phyloP scores from a whole-genome alignment of 495 filamentous ascomycete genomes.

The Xylaria longipes region DNA sequence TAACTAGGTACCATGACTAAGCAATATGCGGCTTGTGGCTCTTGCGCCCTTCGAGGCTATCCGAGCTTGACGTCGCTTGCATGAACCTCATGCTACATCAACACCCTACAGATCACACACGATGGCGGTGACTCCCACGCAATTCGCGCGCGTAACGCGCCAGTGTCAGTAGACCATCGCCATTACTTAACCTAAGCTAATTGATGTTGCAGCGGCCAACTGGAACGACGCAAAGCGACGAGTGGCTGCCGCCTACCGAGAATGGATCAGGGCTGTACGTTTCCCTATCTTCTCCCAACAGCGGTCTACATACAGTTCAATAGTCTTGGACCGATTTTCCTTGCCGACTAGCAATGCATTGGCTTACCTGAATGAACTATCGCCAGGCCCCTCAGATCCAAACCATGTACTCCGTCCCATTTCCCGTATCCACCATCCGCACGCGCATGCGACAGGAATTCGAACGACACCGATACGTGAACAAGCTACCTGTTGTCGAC shows the following conservation, averaged over 20 bases:
- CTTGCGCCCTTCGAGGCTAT: conserved; percentile 6
- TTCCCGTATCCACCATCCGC: conserved; percentile 86
- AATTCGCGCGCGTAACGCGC: conserved; percentile 87
- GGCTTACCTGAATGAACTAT: conserved; percentile 22
- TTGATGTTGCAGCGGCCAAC: conserved; percentile 70
- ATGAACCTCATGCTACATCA: conserved; percentile 35
- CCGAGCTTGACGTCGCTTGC: conserved; percentile 31
- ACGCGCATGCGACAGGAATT: conserved; percentile 97
- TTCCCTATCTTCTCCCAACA: conserved; percentile 14
- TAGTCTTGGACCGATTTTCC: neutral
- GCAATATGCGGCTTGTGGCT: conserved; percentile 24
- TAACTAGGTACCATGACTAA: conserved; percentile 25
- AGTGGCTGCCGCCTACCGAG: conserved; percentile 85
- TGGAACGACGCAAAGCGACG: conserved; percentile 82
- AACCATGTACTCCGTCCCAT: conserved; percentile 89
- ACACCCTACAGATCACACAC: conserved; percentile 30
- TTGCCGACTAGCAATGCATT: neutral
- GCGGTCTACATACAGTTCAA: neutral
- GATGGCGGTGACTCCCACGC: conserved; percentile 84
- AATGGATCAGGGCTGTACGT: conserved; percentile 93
- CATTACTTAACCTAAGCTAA: neutral
- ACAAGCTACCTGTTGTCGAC: conserved; percentile 85
- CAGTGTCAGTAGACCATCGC: conserved; percentile 70
- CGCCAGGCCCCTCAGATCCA: conserved; percentile 91
- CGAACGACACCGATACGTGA: conserved; percentile 92